phyloP scores from a whole-genome alignment of 2,329 filamentous ascomycete genomes.

The Pseudopithomyces chartarum region DNA sequence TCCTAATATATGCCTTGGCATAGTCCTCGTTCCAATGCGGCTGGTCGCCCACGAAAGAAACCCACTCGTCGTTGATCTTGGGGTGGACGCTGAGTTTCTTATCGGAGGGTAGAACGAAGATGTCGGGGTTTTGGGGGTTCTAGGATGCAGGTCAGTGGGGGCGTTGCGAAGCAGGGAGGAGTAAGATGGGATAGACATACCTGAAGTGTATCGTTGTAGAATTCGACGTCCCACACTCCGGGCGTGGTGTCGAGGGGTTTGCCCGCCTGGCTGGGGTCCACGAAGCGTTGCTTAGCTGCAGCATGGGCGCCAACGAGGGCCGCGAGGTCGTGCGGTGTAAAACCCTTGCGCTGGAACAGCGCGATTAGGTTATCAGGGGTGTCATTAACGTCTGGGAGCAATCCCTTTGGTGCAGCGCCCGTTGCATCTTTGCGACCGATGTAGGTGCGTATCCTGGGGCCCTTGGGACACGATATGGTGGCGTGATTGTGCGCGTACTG shows the following conservation, averaged over 20 bases:
- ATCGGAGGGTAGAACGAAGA: conserved; percentile 37
- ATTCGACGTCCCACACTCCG: conserved; percentile 57
- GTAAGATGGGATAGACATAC: conserved; percentile 1
- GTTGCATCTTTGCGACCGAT: conserved; percentile 55
- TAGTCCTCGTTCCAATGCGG: conserved; percentile 37
- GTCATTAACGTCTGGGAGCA: conserved; percentile 52
- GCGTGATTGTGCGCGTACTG: conserved; percentile 56
- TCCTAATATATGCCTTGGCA: conserved; percentile 37
- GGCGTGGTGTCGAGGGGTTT: conserved; percentile 55
- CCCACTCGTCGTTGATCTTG: conserved; percentile 32
- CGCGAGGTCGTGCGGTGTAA: conserved; percentile 56
- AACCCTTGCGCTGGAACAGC: conserved; percentile 58
- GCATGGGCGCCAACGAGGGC: conserved; percentile 62
- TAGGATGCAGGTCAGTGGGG: too few relatives aligned
- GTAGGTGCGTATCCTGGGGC: conserved; percentile 57
- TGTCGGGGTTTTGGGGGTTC: conserved; percentile 23
- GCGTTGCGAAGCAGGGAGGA: too few relatives aligned
- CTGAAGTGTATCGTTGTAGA: conserved; percentile 50
- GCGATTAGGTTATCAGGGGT: conserved; percentile 50
- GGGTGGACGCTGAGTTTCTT: conserved; percentile 31
- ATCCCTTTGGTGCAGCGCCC: conserved; percentile 47
- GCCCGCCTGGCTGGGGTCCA: conserved; percentile 46
- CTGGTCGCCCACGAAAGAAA: conserved; percentile 33
- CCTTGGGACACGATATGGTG: conserved; percentile 57
- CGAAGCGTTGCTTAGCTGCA: conserved; percentile 54